phyloP scores from a whole-genome alignment of 1,139 yeast species.

The Candida tetrigidarum region DNA sequence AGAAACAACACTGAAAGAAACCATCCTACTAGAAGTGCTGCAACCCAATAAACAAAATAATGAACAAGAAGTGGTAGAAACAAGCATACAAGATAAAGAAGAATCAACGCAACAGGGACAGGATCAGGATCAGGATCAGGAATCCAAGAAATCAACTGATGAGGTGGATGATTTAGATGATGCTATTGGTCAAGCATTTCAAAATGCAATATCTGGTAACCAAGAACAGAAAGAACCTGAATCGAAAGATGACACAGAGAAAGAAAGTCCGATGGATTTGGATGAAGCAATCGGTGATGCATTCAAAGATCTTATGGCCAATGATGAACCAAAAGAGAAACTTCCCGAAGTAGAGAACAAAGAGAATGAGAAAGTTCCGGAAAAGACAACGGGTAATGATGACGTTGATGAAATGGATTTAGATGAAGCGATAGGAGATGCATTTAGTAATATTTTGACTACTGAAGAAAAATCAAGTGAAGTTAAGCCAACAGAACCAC shows the following conservation, averaged over 20 bases:
- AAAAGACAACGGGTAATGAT: constrained; percentile 9
- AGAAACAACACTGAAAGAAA: not conserved
- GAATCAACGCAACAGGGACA: not conserved
- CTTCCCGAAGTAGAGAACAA: not conserved
- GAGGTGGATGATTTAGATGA: constrained; percentile 21
- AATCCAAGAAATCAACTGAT: not conserved
- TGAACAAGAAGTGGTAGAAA: no score
- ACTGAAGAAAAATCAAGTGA: not conserved
- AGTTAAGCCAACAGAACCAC: not conserved
- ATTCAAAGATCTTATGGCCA: constrained; percentile 15
- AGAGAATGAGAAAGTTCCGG: constrained; percentile 6
- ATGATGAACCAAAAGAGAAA: not conserved
- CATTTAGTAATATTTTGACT: not conserved
- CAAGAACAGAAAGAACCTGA: not conserved
- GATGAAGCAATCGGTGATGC: constrained; percentile 17
- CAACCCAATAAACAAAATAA: no score
- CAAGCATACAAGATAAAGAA: not conserved
- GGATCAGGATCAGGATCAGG: not conserved
- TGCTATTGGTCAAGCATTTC: constrained; percentile 31
- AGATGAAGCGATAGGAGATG: constrained; percentile 27
- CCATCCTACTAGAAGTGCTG: no score
- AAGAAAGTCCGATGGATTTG: constrained; percentile 17
- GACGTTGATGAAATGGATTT: constrained; percentile 8
- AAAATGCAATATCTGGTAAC: constrained; percentile 5
- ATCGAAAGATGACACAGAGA: constrained; percentile 1